Percentiles rank a stretch among this genome's conserved stretches.
phyloP scores from a whole-genome alignment of 805 yeast genomes.

The Sugiyamaella chiloensis region DNA sequence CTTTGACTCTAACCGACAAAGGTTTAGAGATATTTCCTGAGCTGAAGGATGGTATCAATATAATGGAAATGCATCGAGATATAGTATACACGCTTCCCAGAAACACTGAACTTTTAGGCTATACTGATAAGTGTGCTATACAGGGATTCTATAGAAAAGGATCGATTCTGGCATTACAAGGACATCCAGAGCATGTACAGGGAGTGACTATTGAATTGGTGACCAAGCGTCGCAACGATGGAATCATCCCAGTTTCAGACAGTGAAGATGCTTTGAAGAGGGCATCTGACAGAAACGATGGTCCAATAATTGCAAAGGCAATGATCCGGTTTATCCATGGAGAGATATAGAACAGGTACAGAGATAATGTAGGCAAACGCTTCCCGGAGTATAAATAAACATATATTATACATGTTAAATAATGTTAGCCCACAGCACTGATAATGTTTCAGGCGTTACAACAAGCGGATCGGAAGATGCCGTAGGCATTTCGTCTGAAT shows the following conservation, averaged over 20 bases:
- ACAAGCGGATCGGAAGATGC: too few relatives aligned
- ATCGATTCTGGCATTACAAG: slow-evolving; percentile 69
- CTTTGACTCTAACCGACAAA: slow-evolving; percentile 46
- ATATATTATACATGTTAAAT: too few relatives aligned
- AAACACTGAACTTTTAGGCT: slow-evolving; percentile 46
- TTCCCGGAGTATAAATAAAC: too few relatives aligned
- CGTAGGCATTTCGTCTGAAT: too few relatives aligned
- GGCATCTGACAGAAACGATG: slow-evolving; percentile 20
- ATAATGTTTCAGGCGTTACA: too few relatives aligned
- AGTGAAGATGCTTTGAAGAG: slow-evolving; percentile 19
- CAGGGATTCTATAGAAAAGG: slow-evolving; percentile 64
- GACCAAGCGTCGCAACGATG: slow-evolving; percentile 15
- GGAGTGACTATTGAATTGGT: slow-evolving; percentile 26
- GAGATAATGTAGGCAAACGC: too few relatives aligned
- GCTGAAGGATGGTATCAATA: slow-evolving; percentile 33
- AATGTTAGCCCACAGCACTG: too few relatives aligned
- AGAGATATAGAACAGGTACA: not conserved
- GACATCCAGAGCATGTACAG: slow-evolving; percentile 78
- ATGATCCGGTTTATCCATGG: slow-evolving; percentile 21
- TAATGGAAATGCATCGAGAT: slow-evolving; percentile 61
- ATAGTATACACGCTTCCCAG: slow-evolving; percentile 45
- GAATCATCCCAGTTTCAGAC: slow-evolving; percentile 14
- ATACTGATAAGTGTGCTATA: slow-evolving; percentile 50
- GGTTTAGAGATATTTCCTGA: slow-evolving; percentile 36
- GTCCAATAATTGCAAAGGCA: slow-evolving; percentile 22